Percentiles rank a stretch among this genome's conserved stretches.
These are phyloP conservation scores for Talaromyces sp. DNA, from an alignment of 2,329 filamentous ascomycete genomes.

Conservation along the genomic window DNA sequence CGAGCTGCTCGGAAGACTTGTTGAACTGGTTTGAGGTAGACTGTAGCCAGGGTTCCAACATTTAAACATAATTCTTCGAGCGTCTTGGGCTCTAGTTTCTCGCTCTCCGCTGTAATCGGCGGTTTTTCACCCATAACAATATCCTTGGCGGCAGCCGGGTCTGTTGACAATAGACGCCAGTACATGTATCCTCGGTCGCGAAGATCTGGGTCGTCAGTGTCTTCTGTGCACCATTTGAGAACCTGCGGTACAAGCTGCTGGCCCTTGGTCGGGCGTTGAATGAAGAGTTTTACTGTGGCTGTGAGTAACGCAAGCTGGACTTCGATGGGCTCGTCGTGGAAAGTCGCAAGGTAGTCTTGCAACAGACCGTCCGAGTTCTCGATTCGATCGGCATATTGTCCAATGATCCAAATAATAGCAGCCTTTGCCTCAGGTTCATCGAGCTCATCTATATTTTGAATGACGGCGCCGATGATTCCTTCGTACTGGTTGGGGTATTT, in stretches of 20 bases:
- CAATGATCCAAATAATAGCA: slow-evolving; percentile 99
- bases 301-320: slow-evolving; percentile 92
- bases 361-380: slow-evolving; percentile 92
- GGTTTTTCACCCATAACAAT: slow-evolving; percentile 98
- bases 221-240: slow-evolving; percentile 96
- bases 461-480: slow-evolving; percentile 90
- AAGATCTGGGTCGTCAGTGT: slow-evolving; percentile 97
- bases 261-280: slow-evolving; percentile 90
- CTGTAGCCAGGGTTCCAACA: slow-evolving; percentile 90
- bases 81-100: slow-evolving; percentile 84
- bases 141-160: slow-evolving; percentile 76
- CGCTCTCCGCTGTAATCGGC: slow-evolving; percentile 89
- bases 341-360: slow-evolving; percentile 91
- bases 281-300: slow-evolving; percentile 95
- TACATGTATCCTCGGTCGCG: slow-evolving; percentile 98
- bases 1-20: slow-evolving; percentile 90
- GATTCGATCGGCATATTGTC: slow-evolving; percentile 93
- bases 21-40: slow-evolving; percentile 96
- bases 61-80: slow-evolving; percentile 96
- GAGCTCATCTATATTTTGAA: slow-evolving; percentile 90
- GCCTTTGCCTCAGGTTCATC: slow-evolving; percentile 98
- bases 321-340: slow-evolving; percentile 89
- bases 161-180: slow-evolving; percentile 90
- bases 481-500: slow-evolving; percentile 99
- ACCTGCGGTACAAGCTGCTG: slow-evolving; percentile 91